Conservation (phyloP, 495 filamentous ascomycete genomes). For the Rusavskia elegans region DNA sequence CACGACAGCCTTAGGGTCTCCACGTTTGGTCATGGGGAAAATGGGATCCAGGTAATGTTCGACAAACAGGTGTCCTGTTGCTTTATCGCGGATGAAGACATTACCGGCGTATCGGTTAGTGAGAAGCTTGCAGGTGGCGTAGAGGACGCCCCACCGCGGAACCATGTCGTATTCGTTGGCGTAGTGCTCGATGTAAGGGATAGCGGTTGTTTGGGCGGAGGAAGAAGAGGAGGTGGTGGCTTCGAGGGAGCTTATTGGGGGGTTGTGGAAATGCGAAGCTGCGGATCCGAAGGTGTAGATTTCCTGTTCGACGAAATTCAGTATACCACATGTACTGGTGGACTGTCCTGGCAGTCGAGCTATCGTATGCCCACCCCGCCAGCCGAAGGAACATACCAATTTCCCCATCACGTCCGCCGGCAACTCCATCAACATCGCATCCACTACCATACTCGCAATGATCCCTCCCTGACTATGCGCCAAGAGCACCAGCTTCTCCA, state of each 20-base stretch:
- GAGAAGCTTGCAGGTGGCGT: slow-evolving; percentile 31
- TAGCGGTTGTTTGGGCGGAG: slow-evolving; percentile 12
- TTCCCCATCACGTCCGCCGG: slow-evolving; percentile 48
- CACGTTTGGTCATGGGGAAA: slow-evolving; percentile 38
- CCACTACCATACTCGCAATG: slow-evolving; percentile 55
- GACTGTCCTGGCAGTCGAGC: background rate
- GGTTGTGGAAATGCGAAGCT: slow-evolving; percentile 82
- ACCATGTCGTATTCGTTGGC: slow-evolving; percentile 65
- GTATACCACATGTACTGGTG: background rate
- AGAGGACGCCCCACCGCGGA: slow-evolving; percentile 55
- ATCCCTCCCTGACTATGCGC: slow-evolving; percentile 75
- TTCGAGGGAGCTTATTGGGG: slow-evolving; percentile 23
- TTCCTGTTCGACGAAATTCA: slow-evolving; percentile 24
- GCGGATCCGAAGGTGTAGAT: slow-evolving; percentile 78
- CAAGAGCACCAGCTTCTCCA: slow-evolving; percentile 60
- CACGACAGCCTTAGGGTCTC: background rate
- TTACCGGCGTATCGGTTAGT: slow-evolving; percentile 53
- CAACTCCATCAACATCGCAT: slow-evolving; percentile 66
- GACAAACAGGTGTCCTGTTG: slow-evolving; percentile 55
- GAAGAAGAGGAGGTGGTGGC: slow-evolving; percentile 5
- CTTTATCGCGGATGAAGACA: slow-evolving; percentile 48
- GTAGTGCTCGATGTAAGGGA: slow-evolving; percentile 75
- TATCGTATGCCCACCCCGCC: too few species aligned
- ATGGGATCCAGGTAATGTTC: slow-evolving; percentile 74
- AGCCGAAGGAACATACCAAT: slow-evolving; percentile 17